Percentiles rank a stretch among this genome's conserved stretches.
Conservation (phyloP, 371 early-diverging fungal species). For the Fennellomyces sp. region DNA sequence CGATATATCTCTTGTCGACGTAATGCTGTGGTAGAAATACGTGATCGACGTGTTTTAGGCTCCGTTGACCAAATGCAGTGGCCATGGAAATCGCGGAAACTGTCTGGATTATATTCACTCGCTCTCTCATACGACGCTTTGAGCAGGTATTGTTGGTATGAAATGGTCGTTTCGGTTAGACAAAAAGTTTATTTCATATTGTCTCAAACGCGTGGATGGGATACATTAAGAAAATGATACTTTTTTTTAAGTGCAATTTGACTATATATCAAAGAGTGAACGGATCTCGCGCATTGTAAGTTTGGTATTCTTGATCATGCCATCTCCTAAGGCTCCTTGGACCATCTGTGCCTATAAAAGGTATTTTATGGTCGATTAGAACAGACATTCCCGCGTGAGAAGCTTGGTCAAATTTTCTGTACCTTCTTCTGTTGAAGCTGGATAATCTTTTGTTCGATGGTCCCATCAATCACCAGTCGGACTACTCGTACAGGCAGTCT, state of each 20-base stretch:
- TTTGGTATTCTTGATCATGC: conserved; percentile 36
- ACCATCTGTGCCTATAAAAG: conserved; percentile 34
- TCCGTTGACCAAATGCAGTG: too few species aligned
- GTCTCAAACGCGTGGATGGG: not conserved
- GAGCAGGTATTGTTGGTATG: too few species aligned
- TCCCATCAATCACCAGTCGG: conserved; percentile 57
- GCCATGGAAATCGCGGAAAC: too few species aligned
- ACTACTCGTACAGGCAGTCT: conserved; percentile 60
- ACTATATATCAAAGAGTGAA: conserved; percentile 39
- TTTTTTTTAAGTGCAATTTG: not conserved
- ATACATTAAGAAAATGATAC: not conserved
- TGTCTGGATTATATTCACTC: too few species aligned
- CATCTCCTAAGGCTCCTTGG: conserved; percentile 50
- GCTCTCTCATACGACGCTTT: too few species aligned
- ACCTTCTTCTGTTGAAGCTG: conserved; percentile 54
- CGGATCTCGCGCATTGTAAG: conserved; percentile 43
- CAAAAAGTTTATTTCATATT: not conserved
- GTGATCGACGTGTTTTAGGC: too few species aligned
- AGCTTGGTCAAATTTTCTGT: not conserved
- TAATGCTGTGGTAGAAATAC: too few species aligned
- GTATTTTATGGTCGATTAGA: not conserved
- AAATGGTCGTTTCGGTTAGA: conserved; percentile 2
- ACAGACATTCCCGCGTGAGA: not conserved
- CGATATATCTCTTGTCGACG: too few species aligned
- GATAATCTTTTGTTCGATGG: conserved; percentile 70